phyloP scores from a whole-genome alignment of 495 filamentous ascomycete species.

The Xylaria acuta region DNA sequence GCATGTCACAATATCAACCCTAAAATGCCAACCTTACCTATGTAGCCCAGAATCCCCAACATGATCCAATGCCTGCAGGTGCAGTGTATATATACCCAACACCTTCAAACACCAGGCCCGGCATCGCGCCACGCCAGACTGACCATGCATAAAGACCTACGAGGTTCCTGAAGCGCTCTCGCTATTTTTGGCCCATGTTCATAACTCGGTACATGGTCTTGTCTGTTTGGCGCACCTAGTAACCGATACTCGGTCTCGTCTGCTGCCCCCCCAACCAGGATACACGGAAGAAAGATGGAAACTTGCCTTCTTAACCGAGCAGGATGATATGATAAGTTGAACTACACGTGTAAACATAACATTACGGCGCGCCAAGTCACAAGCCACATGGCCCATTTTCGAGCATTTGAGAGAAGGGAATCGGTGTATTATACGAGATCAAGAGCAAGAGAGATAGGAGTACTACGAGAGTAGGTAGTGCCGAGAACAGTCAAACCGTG shows the following conservation, averaged over 20 bases:
- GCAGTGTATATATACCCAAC: neutral
- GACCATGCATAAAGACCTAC: neutral
- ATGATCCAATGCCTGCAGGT: neutral
- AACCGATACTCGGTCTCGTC: neutral
- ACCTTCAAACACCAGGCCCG: neutral
- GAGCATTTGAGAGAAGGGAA: neutral
- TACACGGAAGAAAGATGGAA: neutral
- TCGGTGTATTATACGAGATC: conserved; percentile 28
- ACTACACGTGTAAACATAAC: neutral
- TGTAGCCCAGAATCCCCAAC: neutral
- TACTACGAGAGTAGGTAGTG: conserved; percentile 8
- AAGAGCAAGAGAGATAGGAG: conserved; percentile 14
- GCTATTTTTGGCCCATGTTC: conserved; percentile 18
- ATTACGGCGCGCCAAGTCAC: neutral
- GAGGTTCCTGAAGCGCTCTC: neutral
- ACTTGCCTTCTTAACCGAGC: neutral
- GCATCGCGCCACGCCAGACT: neutral
- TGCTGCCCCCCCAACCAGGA: neutral
- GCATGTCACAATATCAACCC: neutral
- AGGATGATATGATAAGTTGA: neutral
- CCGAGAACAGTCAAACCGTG: conserved; percentile 3
- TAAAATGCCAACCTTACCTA: neutral
- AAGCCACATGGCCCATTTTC: neutral
- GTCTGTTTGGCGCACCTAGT: neutral
- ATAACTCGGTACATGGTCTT: neutral